Base-by-base conservation (phyloP, 305 asterid genomes). In the Nicotiana rustica region DNA sequence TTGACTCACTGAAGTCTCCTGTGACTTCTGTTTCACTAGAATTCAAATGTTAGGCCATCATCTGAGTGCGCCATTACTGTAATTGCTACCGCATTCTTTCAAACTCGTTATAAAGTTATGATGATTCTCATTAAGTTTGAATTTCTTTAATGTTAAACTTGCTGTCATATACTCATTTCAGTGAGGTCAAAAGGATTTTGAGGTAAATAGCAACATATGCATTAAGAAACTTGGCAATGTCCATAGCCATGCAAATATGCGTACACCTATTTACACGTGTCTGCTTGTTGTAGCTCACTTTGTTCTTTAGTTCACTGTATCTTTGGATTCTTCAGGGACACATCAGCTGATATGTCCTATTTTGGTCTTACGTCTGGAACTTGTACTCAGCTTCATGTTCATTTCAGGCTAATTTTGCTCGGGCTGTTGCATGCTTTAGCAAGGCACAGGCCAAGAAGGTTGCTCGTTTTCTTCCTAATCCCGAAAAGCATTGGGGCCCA, bases 401-500 rank as follows among this genome's bases (percentile, higher is more conserved):
- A 67, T 61, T 68, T 85, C 93, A 96, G 98, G 98, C 97, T 60
- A 93, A 94, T 89, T 96, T 96, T 83, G 93, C 97, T 73, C 85
- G 95, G 85, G 98, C 98, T 8, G 93, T 86, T 78, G 93, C 98
- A 41, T 94, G 98, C 4, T 92, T 93, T 21, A 93, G 98, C 94
- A 96, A 89, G 89, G 97, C 97, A 59, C 96, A 96, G 85, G 98
- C 95, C 9, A 96, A 96, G 85, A 94, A 96, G 88, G 94, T 94
- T 14, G 98, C 98, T 10, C 90, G 97, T 62, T 96, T 92, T 81
- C 98, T 93, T 82, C 98, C 98, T 0, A 96, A 96, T 83, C 99
- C 98, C 0, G 97, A 94, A 87, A 87, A 92, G 82, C 93, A 96
- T 67, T 96, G 99, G 99, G 99, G 99, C 33, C 99, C 98, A 38